phyloP scores from a whole-genome alignment of 192 early-diverging fungal species.

The Coemansia sp. region DNA sequence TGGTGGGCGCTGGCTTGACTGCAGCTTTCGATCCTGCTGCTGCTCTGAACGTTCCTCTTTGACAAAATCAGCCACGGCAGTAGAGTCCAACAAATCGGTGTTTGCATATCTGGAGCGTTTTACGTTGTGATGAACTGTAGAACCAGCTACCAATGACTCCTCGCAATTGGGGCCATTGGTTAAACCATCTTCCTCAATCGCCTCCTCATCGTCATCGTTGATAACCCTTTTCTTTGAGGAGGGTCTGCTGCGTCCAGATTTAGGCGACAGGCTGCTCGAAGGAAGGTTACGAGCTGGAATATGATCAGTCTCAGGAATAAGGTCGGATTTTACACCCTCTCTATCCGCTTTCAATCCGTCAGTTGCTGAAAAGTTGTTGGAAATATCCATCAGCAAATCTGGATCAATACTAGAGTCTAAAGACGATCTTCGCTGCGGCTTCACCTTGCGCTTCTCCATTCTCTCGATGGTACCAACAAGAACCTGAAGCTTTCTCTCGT shows the following conservation, averaged over 20 bases:
- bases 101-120: conserved; percentile 13
- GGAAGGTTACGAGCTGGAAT: not conserved
- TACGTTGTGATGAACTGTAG: not conserved
- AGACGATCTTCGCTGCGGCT: conserved; percentile 26
- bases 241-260: conserved; percentile 15
- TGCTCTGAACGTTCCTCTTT: not conserved
- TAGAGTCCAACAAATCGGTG: not conserved
- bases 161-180: not conserved
- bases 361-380: not conserved
- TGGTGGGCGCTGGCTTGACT: not conserved
- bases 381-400: not conserved
- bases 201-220: conserved; percentile 29
- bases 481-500: conserved; percentile 69
- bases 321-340: not conserved
- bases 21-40: not conserved
- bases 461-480: conserved; percentile 63
- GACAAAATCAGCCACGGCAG: not conserved
- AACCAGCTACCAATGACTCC: not conserved
- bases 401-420: not conserved
- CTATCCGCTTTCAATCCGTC: not conserved
- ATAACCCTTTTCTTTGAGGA: conserved; percentile 28
- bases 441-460: conserved; percentile 60
- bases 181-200: no score
- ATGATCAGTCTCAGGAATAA: not conserved
- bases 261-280: conserved; percentile 23